Conservation (phyloP, 345 rosid genomes). For the Camelina neglecta region DNA sequence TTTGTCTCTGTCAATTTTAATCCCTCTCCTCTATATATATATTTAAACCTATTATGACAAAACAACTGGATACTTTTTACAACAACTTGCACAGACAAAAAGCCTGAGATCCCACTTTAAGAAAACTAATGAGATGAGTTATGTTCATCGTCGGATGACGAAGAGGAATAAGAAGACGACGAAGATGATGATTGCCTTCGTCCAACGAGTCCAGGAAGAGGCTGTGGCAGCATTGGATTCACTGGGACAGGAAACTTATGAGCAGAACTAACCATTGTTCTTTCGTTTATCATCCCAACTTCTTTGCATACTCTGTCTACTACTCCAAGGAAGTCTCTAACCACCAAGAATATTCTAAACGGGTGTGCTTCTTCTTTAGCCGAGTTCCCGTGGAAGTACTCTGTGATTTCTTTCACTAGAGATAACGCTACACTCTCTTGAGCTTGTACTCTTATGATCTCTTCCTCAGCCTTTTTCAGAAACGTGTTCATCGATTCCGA, state of each 20-base stretch:
- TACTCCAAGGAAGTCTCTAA: constrained; percentile 81
- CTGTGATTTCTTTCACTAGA: constrained; percentile 92
- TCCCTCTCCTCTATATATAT: constrained; percentile 29
- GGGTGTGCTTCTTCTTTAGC: constrained; percentile 99
- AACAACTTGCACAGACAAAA: constrained; percentile 42
- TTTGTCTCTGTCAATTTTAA: constrained; percentile 17
- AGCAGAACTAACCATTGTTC: constrained; percentile 82
- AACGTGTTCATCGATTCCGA: constrained; percentile 75
- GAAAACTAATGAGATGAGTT: constrained; percentile 51
- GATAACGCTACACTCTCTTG: constrained; percentile 87
- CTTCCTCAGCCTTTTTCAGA: constrained; percentile 72
- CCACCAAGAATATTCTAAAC: constrained; percentile 96
- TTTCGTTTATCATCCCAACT: constrained; percentile 87
- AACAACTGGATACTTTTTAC: constrained; percentile 45
- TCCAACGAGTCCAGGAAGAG: constrained; percentile 51
- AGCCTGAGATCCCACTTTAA: constrained; percentile 34
- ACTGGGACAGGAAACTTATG: constrained; percentile 82
- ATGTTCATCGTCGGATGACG: constrained; percentile 60
- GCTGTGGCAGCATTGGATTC: constrained; percentile 71
- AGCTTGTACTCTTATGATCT: constrained; percentile 85
- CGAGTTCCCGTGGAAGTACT: constrained; percentile 99
- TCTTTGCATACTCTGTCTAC: constrained; percentile 97
- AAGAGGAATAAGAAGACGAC: constrained; percentile 39
- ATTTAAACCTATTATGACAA: constrained; percentile 37
- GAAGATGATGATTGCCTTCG: constrained; percentile 54